These are phyloP conservation scores for Podila epicladia DNA, from an alignment of 192 early-diverging fungal species.

Conservation along the genomic window DNA sequence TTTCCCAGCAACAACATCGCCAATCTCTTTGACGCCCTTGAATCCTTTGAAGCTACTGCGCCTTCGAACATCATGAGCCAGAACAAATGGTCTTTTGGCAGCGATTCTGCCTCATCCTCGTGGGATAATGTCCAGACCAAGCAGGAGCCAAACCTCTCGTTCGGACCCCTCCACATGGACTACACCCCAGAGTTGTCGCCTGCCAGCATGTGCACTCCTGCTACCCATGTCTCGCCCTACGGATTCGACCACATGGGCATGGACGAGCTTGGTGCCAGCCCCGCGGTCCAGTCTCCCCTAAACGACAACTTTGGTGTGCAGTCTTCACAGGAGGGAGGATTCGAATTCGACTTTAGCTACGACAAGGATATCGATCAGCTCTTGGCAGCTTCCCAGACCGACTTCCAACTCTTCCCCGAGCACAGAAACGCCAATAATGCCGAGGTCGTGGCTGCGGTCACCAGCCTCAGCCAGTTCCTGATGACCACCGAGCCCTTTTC, in stretches of 20 bases:
- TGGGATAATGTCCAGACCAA: constrained; percentile 27
- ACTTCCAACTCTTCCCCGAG: constrained; percentile 39
- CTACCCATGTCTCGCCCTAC: constrained; percentile 14
- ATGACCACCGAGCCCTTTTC: constrained; percentile 18
- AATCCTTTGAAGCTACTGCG: not conserved
- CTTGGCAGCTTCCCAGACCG: constrained; percentile 19
- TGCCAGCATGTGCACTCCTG: constrained; percentile 31
- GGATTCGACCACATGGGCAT: constrained; percentile 24
- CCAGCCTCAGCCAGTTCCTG: constrained; percentile 24
- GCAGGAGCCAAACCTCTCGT: not conserved
- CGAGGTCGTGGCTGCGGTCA: constrained; percentile 1
- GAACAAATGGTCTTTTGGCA: not conserved
- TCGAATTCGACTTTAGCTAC: constrained; percentile 26
- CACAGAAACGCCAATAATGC: not conserved
- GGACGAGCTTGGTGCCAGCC: constrained; percentile 35
- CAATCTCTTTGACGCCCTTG: constrained; percentile 5
- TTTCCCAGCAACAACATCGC: constrained; percentile 21
- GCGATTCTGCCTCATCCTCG: not conserved
- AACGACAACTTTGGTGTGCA: constrained; percentile 24
- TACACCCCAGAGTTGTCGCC: constrained; percentile 41
- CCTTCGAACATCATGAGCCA: not conserved
- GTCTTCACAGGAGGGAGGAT: constrained; percentile 34
- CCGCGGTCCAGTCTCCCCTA: constrained; percentile 20
- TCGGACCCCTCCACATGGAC: constrained; percentile 9
- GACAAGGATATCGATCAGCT: not conserved